Conservation (phyloP, 352 stramenopile species). For the Globisporangium spiculum region DNA sequence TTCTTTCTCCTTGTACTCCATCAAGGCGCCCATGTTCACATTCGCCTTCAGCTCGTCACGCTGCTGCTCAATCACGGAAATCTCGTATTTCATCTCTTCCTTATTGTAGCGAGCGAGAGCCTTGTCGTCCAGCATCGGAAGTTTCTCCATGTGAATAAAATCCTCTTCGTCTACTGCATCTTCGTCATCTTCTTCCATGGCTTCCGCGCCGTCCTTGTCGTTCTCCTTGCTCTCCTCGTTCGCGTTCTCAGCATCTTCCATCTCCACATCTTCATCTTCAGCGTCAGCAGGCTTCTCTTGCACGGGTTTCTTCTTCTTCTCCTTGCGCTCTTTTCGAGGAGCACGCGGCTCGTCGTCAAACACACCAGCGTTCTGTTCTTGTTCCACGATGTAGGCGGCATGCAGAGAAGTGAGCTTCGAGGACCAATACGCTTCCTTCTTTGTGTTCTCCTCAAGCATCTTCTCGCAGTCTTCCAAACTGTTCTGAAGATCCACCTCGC, state of each 20-base stretch:
- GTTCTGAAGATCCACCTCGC: conserved; percentile 92
- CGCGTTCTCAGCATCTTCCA: conserved; percentile 24
- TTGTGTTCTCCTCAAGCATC: conserved; percentile 90
- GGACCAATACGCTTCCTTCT: conserved; percentile 87
- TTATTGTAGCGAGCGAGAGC: conserved; percentile 87
- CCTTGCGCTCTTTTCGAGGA: conserved; percentile 37
- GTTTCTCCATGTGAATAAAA: conserved; percentile 34
- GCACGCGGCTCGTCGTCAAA: conserved; percentile 57
- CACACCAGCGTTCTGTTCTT: conserved; percentile 70
- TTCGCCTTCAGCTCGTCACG: conserved; percentile 92
- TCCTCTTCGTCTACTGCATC: conserved; percentile 39
- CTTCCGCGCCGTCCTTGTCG: conserved; percentile 19
- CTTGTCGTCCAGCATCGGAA: conserved; percentile 73
- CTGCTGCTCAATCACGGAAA: conserved; percentile 91
- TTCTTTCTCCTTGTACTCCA: conserved; percentile 94
- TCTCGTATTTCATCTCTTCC: conserved; percentile 93
- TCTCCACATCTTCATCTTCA: conserved; percentile 36
- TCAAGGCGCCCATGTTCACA: conserved; percentile 91
- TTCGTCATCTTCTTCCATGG: conserved; percentile 26
- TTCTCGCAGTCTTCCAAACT: conserved; percentile 93
- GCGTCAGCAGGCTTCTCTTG: conserved; percentile 23
- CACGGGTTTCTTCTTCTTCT: conserved; percentile 20
- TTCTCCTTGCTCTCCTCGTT: conserved; percentile 30
- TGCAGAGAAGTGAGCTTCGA: conserved; percentile 73
- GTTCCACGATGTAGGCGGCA: conserved; percentile 51